These are phyloP conservation scores for Lactarius tabidus DNA, from an alignment of 768 basidiomycete species.

Conservation along the genomic window DNA sequence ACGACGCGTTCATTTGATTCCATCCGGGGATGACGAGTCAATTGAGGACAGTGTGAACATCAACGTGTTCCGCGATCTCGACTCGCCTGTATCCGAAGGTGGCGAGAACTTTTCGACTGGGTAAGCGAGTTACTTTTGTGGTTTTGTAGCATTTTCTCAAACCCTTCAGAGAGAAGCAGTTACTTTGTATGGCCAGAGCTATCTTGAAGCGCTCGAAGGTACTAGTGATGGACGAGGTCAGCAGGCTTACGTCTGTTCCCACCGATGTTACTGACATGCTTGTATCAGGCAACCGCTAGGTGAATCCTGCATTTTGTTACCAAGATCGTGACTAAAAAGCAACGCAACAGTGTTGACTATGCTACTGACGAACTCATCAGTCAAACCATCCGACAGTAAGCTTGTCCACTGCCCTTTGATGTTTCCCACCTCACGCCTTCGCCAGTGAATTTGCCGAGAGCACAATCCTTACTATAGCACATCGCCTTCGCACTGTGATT, in stretches of 20 bases:
- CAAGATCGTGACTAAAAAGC: not conserved
- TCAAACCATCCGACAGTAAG: constrained; percentile 75
- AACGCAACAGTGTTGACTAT: constrained; percentile 58
- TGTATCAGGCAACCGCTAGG: constrained; percentile 62
- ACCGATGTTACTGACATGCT: not conserved
- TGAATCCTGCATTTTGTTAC: constrained; percentile 22
- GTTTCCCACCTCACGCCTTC: not conserved
- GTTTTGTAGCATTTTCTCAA: constrained; percentile 1
- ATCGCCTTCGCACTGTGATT: constrained; percentile 73
- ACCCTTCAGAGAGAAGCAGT: constrained; percentile 61
- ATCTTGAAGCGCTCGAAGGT: constrained; percentile 76
- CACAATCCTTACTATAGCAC: constrained; percentile 81
- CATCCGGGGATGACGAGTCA: constrained; percentile 48
- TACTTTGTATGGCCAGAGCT: constrained; percentile 87
- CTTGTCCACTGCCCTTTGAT: constrained; percentile 14
- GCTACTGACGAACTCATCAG: constrained; percentile 86
- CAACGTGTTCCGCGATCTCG: constrained; percentile 74
- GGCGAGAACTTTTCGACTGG: constrained; percentile 90
- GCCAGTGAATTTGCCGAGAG: constrained; percentile 70
- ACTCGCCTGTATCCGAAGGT: constrained; percentile 73
- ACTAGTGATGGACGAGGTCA: constrained; percentile 80
- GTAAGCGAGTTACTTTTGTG: constrained; percentile 35
- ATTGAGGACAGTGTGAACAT: constrained; percentile 51
- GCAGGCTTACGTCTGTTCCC: not conserved
- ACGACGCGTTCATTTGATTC: constrained; percentile 79